A percentile compares a stretch with the other conserved stretches of the same genome.
Conservation (phyloP, 2,329 filamentous ascomycete genomes). For the Didymella pinodella region DNA sequence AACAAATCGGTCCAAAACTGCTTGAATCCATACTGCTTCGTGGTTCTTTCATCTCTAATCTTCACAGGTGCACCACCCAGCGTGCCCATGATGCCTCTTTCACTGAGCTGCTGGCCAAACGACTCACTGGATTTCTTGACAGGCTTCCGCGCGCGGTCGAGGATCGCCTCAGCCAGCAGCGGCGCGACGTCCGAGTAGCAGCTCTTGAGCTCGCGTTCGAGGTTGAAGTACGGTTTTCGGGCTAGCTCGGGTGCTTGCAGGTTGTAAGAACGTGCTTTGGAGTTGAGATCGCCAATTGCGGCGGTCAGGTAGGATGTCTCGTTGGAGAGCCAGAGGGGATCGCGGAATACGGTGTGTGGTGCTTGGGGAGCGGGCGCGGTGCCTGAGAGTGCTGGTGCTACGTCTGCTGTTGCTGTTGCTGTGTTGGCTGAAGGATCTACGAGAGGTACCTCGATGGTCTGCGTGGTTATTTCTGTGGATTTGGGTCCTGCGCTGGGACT, state of each 20-base stretch:
- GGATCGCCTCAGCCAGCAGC: constrained; percentile 74
- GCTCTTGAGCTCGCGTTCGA: constrained; percentile 79
- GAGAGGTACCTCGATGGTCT: constrained; percentile 28
- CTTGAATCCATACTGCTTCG: constrained; percentile 80
- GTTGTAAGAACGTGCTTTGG: constrained; percentile 86
- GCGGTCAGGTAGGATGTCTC: constrained; percentile 80
- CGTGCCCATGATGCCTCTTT: constrained; percentile 67
- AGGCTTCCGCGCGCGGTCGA: constrained; percentile 67
- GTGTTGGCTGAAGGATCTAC: not conserved
- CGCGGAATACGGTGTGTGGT: constrained; percentile 71
- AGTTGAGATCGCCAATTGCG: constrained; percentile 79
- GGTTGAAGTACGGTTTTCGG: constrained; percentile 88
- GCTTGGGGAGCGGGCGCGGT: constrained; percentile 31
- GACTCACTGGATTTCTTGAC: constrained; percentile 45
- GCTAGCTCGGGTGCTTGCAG: constrained; percentile 91
- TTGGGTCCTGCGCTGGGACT: constrained; percentile 14
- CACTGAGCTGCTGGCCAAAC: constrained; percentile 48
- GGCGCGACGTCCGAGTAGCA: constrained; percentile 91
- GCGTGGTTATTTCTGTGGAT: constrained; percentile 20
- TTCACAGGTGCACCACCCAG: constrained; percentile 64
- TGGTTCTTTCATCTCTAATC: constrained; percentile 76
- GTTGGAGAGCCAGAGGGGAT: constrained; percentile 75
- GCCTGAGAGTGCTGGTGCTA: not conserved
- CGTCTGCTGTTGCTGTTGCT: not conserved
- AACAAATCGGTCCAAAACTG: constrained; percentile 91